Conservation (phyloP, 768 basidiomycete genomes). For the Agaricus subrufescens region DNA sequence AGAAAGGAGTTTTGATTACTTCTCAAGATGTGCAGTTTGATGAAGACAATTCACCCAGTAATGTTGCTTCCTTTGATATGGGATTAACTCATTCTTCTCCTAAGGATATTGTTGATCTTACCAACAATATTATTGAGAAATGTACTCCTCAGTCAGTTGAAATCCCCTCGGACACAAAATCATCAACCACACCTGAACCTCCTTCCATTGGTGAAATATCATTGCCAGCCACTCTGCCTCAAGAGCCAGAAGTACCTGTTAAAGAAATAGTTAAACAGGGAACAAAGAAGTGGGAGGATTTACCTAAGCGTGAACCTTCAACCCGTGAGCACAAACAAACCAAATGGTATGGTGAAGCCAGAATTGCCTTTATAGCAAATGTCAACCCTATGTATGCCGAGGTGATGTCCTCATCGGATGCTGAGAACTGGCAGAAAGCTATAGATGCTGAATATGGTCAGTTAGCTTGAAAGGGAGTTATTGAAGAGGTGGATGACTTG, state of each 20-base stretch:
- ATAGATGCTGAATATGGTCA: slow-evolving; percentile 9
- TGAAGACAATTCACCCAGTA: slow-evolving; percentile 1
- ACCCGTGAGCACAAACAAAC: background rate
- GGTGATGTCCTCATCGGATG: background rate
- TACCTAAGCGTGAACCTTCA: background rate
- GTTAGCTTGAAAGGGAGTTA: slow-evolving; percentile 8
- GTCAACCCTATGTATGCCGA: background rate
- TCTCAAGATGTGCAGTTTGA: background rate
- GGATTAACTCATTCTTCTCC: too few relatives aligned
- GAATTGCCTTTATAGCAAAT: slow-evolving; percentile 8
- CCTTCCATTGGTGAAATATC: too few relatives aligned
- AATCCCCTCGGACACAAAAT: too few relatives aligned
- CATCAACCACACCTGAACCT: too few relatives aligned
- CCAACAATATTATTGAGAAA: background rate
- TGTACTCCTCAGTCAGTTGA: too few relatives aligned
- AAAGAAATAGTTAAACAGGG: slow-evolving; percentile 11
- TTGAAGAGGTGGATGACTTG: slow-evolving; percentile 1
- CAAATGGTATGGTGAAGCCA: background rate
- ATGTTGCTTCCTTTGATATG: background rate
- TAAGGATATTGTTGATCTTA: too few relatives aligned
- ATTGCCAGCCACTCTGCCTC: slow-evolving; percentile 31
- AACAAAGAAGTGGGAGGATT: slow-evolving; percentile 5
- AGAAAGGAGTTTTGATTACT: background rate
- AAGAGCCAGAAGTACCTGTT: slow-evolving; percentile 26
- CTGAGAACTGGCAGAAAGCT: slow-evolving; percentile 12